Evolutionary conservation across 2,329 filamentous ascomycete species (phyloP).

Genomic region (Pseudophaeomoniella oleicola): DNA sequence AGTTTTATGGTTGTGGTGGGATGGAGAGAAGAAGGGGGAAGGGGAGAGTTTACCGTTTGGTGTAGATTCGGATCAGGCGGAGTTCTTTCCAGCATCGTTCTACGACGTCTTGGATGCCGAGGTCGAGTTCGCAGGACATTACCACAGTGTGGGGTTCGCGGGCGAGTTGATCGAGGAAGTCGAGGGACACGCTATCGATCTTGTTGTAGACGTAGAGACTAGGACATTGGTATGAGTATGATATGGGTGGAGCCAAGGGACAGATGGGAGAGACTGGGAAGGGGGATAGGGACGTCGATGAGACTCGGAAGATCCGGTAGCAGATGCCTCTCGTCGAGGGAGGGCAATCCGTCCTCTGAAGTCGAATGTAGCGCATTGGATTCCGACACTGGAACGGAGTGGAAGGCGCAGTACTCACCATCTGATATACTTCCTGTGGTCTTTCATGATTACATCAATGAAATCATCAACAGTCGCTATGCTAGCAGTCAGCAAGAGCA

Average conservation of each 20-base stretch:
- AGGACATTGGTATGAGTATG: neutral
- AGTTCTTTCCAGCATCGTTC: constrained; percentile 93
- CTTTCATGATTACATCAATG: constrained; percentile 99
- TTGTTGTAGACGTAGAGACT: constrained; percentile 99
- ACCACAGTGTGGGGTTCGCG: constrained; percentile 88
- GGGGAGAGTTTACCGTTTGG: constrained; percentile 46
- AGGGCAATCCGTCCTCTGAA: no score
- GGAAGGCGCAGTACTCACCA: constrained; percentile 28
- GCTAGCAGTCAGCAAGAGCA: constrained; percentile 4
- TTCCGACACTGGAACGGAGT: neutral
- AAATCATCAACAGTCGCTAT: constrained; percentile 87
- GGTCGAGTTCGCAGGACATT: constrained; percentile 93
- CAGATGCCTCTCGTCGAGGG: no score
- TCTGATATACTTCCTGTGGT: constrained; percentile 93
- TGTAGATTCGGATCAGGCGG: constrained; percentile 81
- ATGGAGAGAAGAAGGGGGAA: neutral
- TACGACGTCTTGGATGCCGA: constrained; percentile 85
- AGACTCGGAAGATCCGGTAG: no score
- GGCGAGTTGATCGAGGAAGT: constrained; percentile 83
- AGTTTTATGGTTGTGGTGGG: neutral
- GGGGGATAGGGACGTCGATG: neutral
- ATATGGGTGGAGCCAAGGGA: neutral
- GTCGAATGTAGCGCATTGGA: neutral
- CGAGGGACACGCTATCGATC: constrained; percentile 85
- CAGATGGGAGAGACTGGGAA: neutral